A percentile compares a stretch with the other conserved stretches of the same genome.
phyloP scores from a whole-genome alignment of 495 filamentous ascomycete species.

The Chaetomidium leptoderma region DNA sequence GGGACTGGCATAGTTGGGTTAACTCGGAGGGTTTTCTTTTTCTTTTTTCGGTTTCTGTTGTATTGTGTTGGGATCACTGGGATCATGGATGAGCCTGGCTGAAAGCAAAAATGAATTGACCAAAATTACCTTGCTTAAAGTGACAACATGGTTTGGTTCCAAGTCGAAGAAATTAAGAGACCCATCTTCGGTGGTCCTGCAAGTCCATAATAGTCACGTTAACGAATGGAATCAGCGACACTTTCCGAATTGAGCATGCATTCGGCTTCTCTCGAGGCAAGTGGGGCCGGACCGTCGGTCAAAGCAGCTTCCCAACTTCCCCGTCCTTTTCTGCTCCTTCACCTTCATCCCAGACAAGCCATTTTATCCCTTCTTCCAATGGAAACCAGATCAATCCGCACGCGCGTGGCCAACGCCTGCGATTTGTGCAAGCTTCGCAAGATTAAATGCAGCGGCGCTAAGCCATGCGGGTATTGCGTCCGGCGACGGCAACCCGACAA shows the following conservation, averaged over 20 bases:
- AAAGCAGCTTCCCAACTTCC: neutral
- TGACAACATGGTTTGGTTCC: too few species aligned
- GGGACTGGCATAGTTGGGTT: too few species aligned
- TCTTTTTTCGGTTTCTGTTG: neutral
- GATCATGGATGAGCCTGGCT: too few species aligned
- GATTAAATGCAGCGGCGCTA: conserved; percentile 39
- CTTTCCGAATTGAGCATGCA: neutral
- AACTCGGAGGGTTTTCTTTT: too few species aligned
- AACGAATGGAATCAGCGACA: too few species aligned
- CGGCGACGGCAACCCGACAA: conserved; percentile 23
- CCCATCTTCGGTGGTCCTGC: too few species aligned
- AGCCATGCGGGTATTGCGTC: conserved; percentile 37
- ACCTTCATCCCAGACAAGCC: neutral
- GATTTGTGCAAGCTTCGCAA: conserved; percentile 45
- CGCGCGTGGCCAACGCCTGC: conserved; percentile 43
- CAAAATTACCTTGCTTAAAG: too few species aligned
- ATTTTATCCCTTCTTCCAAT: conserved; percentile 9
- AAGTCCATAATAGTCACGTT: too few species aligned
- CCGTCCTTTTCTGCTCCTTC: neutral
- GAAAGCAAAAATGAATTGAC: too few species aligned
- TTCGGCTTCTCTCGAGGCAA: too few species aligned
- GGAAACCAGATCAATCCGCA: conserved; percentile 25
- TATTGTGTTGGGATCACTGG: neutral
- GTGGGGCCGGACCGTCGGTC: conserved; percentile 7
- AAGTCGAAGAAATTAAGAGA: too few species aligned